Base-by-base conservation (phyloP, 2,329 filamentous ascomycete genomes). In the Knoxdaviesia proteae region DNA sequence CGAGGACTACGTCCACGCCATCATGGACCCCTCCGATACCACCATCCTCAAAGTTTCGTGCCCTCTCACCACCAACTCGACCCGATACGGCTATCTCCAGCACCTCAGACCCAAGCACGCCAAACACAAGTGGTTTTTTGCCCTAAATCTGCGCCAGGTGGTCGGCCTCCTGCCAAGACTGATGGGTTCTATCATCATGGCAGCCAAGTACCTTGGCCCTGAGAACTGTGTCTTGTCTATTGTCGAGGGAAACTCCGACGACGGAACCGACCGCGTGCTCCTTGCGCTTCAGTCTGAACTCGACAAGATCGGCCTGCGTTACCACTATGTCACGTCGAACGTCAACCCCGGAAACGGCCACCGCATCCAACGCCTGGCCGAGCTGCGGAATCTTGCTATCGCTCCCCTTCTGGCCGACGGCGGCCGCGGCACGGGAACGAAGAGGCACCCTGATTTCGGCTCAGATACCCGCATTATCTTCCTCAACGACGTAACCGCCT, bases 181-280 rank as follows among this genome's bases (percentile, higher is more conserved):
- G 2, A 49, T 75, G 7, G 64, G 68, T 1, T 67, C 64, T 32
- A 58, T 74, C 7, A 46, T 74, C 31, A 62, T 72, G 47, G 57
- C 56, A 1, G 60, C 69, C 5, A 56, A 51, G 1, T 70, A 67
- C 48, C 58, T 75, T 0, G 68, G 70, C 1, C 61, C 66, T 0
- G 47, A 61, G 7, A 58, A 59, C 42, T 74, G 68, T 48, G 65
- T 61, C 0, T 53, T 75, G 1, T 72, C 68, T 1, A 64, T 74
- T 29, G 60, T 74, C 8, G 70, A 74, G 47, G 69, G 70, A 8
- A 60, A 67, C 49, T 74, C 69, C 0, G 49, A 59, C 20, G 70
- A 75, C 45, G 69, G 68, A 5, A 74, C 71, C 0, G 59, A 51
- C 34, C 66, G 71, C 34, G 56, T 74, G 6, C 58, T 76, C 1